These are phyloP conservation scores for Piper betle DNA, from an alignment of 164 flowering plant genomes.

Conservation along the genomic window DNA sequence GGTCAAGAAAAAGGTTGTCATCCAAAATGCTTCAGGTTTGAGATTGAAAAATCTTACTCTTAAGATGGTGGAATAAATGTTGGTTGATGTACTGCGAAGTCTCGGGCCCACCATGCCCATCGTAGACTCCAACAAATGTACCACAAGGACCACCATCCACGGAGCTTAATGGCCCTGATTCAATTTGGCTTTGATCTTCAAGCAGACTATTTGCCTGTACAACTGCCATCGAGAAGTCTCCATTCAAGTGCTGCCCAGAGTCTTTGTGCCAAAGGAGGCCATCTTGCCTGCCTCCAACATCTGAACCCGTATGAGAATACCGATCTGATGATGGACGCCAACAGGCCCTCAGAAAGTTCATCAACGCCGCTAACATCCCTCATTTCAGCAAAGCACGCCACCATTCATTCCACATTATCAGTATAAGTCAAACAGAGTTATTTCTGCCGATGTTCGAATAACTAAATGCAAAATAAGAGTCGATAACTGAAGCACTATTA, in stretches of 20 bases:
- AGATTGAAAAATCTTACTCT: constrained; percentile 30
- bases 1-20: neutral
- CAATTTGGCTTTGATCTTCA: constrained; percentile 83
- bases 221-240: constrained; percentile 80
- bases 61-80: constrained; percentile 65
- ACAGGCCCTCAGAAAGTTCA: constrained; percentile 61
- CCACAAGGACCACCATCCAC: constrained; percentile 62
- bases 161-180: constrained; percentile 54
- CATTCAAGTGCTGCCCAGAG: constrained; percentile 54
- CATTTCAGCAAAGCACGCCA: constrained; percentile 51
- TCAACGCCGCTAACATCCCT: constrained; percentile 66
- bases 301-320: constrained; percentile 33
- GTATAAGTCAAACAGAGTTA: neutral
- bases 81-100: constrained; percentile 58
- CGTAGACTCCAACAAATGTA: constrained; percentile 68
- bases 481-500: neutral
- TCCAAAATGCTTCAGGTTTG: neutral
- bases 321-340: constrained; percentile 48
- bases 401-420: constrained; percentile 33
- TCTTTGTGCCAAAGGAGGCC: constrained; percentile 85
- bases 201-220: constrained; percentile 73
- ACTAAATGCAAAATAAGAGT: constrained; percentile 1
- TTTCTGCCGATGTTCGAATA: constrained; percentile 2
- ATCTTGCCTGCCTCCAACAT: constrained; percentile 47
- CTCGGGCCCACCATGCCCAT: constrained; percentile 91